Evolutionary conservation across 352 stramenopile genomes (phyloP).

Genomic region (Salisapilia sapeloensis): DNA sequence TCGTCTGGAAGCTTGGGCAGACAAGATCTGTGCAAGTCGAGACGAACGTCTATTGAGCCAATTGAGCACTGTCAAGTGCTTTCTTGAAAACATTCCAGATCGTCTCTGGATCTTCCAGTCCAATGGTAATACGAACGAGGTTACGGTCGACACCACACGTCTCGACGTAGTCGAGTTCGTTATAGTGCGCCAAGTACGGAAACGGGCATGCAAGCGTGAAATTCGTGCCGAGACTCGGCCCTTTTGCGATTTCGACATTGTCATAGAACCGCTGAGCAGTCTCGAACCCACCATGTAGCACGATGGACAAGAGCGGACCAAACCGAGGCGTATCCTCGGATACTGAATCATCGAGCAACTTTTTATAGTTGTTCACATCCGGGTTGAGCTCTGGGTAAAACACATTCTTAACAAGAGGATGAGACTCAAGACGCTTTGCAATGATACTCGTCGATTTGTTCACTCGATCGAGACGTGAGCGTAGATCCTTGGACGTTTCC

Average conservation of each 20-base stretch:
- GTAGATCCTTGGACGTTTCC: constrained; percentile 42
- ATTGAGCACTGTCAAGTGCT: constrained; percentile 18
- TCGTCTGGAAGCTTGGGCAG: neutral
- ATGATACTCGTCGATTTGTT: constrained; percentile 70
- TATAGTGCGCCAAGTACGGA: constrained; percentile 85
- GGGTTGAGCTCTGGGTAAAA: constrained; percentile 66
- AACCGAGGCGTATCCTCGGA: constrained; percentile 22
- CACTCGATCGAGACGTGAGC: constrained; percentile 42
- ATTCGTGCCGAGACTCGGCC: constrained; percentile 85
- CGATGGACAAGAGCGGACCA: constrained; percentile 78
- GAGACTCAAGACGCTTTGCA: constrained; percentile 37
- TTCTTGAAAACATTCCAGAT: constrained; percentile 42
- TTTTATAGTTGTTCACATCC: constrained; percentile 40
- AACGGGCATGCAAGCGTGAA: constrained; percentile 90
- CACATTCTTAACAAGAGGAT: constrained; percentile 67
- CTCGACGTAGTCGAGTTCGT: constrained; percentile 85
- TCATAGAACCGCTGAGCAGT: constrained; percentile 81
- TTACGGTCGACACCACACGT: constrained; percentile 82
- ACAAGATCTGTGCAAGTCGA: neutral
- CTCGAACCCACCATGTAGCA: constrained; percentile 58
- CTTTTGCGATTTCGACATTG: constrained; percentile 63
- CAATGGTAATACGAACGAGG: constrained; percentile 85
- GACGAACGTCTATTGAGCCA: neutral
- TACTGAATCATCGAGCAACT: constrained; percentile 16
- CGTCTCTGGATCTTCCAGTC: constrained; percentile 68